Evolutionary conservation across 805 yeast genomes (phyloP), one percentile per base, ranked within the genome.

Genomic region (Hanseniaspora valbyensis): DNA sequence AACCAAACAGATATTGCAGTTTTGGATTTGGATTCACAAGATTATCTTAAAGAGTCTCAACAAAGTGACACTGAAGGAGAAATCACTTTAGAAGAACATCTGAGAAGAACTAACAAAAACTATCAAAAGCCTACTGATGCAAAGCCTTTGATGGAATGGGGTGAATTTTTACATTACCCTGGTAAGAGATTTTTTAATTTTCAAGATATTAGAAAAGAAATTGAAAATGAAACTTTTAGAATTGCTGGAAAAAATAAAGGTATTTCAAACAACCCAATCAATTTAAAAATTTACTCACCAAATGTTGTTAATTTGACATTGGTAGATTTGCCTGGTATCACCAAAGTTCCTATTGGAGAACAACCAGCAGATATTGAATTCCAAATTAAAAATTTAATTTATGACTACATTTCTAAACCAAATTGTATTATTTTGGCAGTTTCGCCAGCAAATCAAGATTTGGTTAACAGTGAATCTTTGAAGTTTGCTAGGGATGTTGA

Each of bases 321-420:
- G 60, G 96, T 92, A 37, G 98, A 92, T 69, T 75, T 92, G 61
- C 98, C 98, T 9, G 98, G 98, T 54, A 76, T 92, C 61, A 92
- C 98, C 37, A 92, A 92, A 65, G 98, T 92, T 34, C 98, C 98
- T 3, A 96, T 92, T 51, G 98, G 98, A 44, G 98, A 92, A 69
- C 98, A 92, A 69, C 98, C 98, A 50, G 83, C 84, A 60, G 98
- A 92, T 66, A 92, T 92, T 57, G 98, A 92, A 70, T 79, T 76
- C 56, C 96, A 87, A 69, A 92, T 92, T 61, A 81, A 88, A 62
- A 95, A 88, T 56, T 82, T 92, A 87, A 73, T 92, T 43, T 74
- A 92, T 75, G 89, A 88, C 67, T 92, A 83, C 64, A 89, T 92
- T 57, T 82, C 95, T 25, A 88, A 88, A 61, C 97, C 97, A 52